Base-by-base conservation (phyloP, 116 monocot genomes). In the Zostera marina region DNA sequence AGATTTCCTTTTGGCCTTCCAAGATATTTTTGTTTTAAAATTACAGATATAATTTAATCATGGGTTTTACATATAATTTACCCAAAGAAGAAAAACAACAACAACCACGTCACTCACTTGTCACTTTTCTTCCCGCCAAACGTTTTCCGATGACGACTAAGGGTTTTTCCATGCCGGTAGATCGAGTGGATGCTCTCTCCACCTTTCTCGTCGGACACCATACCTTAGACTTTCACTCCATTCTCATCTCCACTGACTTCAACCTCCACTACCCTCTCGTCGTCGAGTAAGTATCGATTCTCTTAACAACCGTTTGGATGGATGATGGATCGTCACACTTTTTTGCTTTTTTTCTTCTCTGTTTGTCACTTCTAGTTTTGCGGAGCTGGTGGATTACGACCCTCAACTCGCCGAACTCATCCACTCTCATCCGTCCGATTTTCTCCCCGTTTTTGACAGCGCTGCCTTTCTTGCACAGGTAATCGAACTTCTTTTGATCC, bases 251-350 rank as follows among this genome's bases (percentile, higher is more conserved):
- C 61, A 45, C 70, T 20, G 99, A 91, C 57, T 59, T 66, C 58
- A 65, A 64, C 41, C 83, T 84, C 65, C 87, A 99, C 68, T 81
- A 84, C 68, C 64, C 99, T 32, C 72, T 99, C 64, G n/a, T 76
- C 62, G 43, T 99, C 71, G 67, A 79, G 96, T 96, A 72, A 45
- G 57, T 42, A 2, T 3, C 13, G 20, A 4, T 23, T 11, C 3
- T 16, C 2, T 23, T 13, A 8, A 7, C 14, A n/a, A n/a, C 26
- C 20, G 21, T 25, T 12, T 53, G 10, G 7, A 17, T 42, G 22
- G 14, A 26, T 43, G 7, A 17, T 42, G 22, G 14, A 26, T 43
- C 61, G 17, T 10, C 52, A 19, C 16, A 22, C 40, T 61, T 58
- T 14, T 9, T 58, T 39, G 52, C 19, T 61, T 4, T 24, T 43